Evolutionary conservation across 2,329 filamentous ascomycete genomes (phyloP), one percentile per base, ranked within the genome.

Genomic region (Talaromyces sp.): DNA sequence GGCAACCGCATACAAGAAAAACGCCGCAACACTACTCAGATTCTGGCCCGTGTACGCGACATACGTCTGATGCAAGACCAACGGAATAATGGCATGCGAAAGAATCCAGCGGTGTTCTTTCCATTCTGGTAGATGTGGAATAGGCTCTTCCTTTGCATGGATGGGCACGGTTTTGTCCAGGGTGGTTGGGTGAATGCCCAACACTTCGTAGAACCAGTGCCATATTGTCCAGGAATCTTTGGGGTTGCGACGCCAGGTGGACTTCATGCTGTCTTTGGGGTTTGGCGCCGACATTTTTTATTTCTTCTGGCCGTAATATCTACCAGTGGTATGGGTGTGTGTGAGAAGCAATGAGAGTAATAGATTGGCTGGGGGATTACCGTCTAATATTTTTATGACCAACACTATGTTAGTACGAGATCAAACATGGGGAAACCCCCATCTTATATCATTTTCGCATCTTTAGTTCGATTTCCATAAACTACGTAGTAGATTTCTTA

Each of bases 81-180:
- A 63, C 0, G 78, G 78, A 11, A 76, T 71, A 7, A 70, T 58
- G 8, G 77, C 71, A 54, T 80, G 75, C 1, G 72, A 52, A 1
- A 80, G 50, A 6, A 80, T 73, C 76, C 77, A 81, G 7, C 69
- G 65, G 66, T 79, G 74, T 13, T 70, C 64, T 33, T 71, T 70
- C 66, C 66, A 72, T 11, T 77, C 69, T 0, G 75, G 66, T 5
- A 79, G 61, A 59, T 76, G 70, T 0, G 77, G 78, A 13, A 80
- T 69, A n/a, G 74, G 73, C 33, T 81, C 78, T 1, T 69, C 71
- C 66, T 81, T 81, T 3, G 67, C 33, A 67, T 78, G 75, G 1
- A 77, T 69, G 1, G 78, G 78, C 0, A 76, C 68, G 1, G 69
- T 58, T 31, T 70, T 68, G 50, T 75, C 67, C 19, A 73, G 68